phyloP scores from a whole-genome alignment of 75 land plant genomes.

The Selaginella tamariscina region DNA sequence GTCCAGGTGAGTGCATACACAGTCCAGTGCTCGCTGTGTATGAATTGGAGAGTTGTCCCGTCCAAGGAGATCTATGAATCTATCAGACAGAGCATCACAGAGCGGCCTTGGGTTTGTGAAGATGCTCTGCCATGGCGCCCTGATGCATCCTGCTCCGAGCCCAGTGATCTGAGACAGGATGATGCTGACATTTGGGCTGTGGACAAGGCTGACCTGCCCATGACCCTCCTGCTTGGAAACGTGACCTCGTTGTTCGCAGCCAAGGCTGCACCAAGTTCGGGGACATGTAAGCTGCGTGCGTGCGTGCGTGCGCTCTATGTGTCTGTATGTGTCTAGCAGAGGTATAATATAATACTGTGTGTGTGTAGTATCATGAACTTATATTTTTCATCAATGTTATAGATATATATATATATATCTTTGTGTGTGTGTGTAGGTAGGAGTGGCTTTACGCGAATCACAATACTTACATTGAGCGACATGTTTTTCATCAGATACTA shows the following conservation, averaged over 20 bases:
- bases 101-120: constrained; percentile 3
- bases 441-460: no score
- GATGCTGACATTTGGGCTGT: background rate
- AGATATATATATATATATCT: no score
- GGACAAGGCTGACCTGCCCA: background rate
- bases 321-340: no score
- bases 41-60: background rate
- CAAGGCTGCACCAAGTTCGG: constrained; percentile 8
- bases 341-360: no score
- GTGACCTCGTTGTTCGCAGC: constrained; percentile 7
- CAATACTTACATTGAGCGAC: no score
- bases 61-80: background rate
- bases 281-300: constrained; percentile 7
- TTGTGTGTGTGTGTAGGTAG: no score
- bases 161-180: background rate
- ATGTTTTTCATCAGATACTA: background rate
- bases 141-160: background rate
- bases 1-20: background rate
- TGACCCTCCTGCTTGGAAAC: background rate
- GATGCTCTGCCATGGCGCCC: background rate
- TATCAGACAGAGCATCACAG: background rate
- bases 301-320: no score
- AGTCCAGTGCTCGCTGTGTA: background rate
- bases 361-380: no score
- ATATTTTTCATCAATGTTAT: no score